Evolutionary conservation across 2,329 filamentous ascomycete species (phyloP), one percentile per base, ranked within the genome.

Genomic region (Cordyceps javanica): DNA sequence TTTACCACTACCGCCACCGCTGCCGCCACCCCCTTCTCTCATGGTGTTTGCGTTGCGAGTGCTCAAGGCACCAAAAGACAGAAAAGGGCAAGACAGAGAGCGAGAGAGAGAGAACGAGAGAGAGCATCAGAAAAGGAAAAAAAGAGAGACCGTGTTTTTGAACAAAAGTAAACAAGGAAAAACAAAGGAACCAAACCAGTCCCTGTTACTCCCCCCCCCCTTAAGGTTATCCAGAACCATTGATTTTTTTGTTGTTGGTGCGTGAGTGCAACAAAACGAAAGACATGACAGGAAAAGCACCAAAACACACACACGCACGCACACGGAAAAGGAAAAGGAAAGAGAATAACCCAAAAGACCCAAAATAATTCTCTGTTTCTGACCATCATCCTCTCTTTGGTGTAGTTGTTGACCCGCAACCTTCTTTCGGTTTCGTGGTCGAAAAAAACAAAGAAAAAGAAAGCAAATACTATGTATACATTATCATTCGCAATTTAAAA

Each of bases 401-500:
- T 21, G 19, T 21, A n/a, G n/a, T 48, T 13, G 5, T 5, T 26
- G 25, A n/a, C 19, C 42, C 42, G 28, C 25, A 21, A 6, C 14
- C 6, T 2, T 19, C 30, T 13, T 42, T 26, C 21, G n/a, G 7
- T 38, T 5, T 16, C 19, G 5, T 32, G 11, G 36, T 42, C 14
- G 30, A 42, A 13, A 11, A 14, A 26, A 21, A 14, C 19, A 25
- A 14, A 28, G 10, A 52, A 25, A 19, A n/a, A 14, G 3, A 38
- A 5, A 25, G 8, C 8, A 8, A 21, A 26, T 36, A 45, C 26
- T 54, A 54, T 25, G 21, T 42, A 21, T 54, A 54, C 51, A 59
- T 50, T 45, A 44, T 39, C 25, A 57, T 48, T 19, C 19, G 23
- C 45, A 36, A n/a, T 44, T 50, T 55, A 39, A 34, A 46, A 59